A percentile compares a stretch with the other conserved stretches of the same genome.
phyloP scores from a whole-genome alignment of 2,329 filamentous ascomycete genomes.

The Byssochlamys sp. region DNA sequence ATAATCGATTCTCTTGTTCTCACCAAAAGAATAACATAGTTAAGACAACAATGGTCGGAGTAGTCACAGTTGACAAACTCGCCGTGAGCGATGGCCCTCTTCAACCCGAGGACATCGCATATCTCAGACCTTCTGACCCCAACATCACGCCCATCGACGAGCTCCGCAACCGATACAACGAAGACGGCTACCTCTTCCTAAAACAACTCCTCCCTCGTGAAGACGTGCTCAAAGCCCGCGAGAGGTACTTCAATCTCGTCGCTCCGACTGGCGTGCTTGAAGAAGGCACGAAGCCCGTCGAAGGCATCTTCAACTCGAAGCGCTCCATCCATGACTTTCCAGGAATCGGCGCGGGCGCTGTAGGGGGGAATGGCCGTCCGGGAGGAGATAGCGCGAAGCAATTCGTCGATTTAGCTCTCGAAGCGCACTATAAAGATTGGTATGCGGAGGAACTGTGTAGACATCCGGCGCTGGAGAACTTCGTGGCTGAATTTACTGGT shows the following conservation, averaged over 20 bases:
- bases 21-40: neutral
- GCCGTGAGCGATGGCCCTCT: slow-evolving; percentile 41
- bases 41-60: slow-evolving; percentile 11
- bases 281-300: slow-evolving; percentile 41
- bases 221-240: slow-evolving; percentile 44
- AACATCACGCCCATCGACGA: slow-evolving; percentile 39
- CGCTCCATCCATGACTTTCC: slow-evolving; percentile 39
- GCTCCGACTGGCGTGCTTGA: slow-evolving; percentile 49
- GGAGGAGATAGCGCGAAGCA: slow-evolving; percentile 34
- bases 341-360: slow-evolving; percentile 46
- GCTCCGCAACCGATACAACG: slow-evolving; percentile 36
- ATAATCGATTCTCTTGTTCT: no score
- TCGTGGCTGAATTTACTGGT: slow-evolving; percentile 43
- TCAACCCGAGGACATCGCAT: slow-evolving; percentile 33
- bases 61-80: slow-evolving; percentile 15
- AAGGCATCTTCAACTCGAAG: slow-evolving; percentile 44
- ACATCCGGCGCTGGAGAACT: slow-evolving; percentile 42
- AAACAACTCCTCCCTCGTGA: slow-evolving; percentile 45
- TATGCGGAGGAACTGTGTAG: slow-evolving; percentile 48
- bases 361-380: slow-evolving; percentile 37
- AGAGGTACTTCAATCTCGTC: slow-evolving; percentile 46
- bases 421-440: slow-evolving; percentile 46
- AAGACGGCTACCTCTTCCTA: slow-evolving; percentile 48
- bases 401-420: slow-evolving; percentile 44
- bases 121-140: slow-evolving; percentile 36